Conservation (phyloP, 2,329 filamentous ascomycete genomes). For the Cladosporium oxysporum region DNA sequence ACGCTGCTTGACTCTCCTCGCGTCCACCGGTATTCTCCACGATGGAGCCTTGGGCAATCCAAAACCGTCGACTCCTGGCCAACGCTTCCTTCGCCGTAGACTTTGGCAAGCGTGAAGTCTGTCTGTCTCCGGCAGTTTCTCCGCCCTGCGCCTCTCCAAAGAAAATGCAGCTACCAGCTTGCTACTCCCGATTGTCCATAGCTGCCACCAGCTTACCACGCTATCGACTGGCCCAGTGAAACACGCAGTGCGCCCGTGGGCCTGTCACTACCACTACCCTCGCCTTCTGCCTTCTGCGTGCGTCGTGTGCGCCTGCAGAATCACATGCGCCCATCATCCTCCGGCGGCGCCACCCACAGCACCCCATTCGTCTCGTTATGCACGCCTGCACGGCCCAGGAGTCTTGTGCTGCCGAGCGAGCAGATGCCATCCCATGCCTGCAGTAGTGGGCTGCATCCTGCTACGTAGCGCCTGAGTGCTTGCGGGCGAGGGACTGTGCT, state of each 20-base stretch:
- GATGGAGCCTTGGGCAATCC: neutral
- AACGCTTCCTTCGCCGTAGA: neutral
- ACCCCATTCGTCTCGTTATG: neutral
- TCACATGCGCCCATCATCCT: slow-evolving; percentile 7
- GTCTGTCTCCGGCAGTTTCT: neutral
- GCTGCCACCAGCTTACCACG: neutral
- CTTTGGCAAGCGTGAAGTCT: neutral
- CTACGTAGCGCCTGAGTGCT: neutral
- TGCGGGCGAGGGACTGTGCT: neutral
- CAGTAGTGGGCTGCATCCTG: neutral
- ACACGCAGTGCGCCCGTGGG: neutral
- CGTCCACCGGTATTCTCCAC: neutral
- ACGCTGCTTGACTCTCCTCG: neutral
- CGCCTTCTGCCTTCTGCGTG: neutral
- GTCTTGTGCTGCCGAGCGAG: slow-evolving; percentile 11
- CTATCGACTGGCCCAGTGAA: neutral
- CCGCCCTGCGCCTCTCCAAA: neutral
- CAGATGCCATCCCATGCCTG: slow-evolving; percentile 2
- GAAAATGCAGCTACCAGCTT: neutral
- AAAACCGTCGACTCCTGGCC: neutral
- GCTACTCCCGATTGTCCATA: neutral
- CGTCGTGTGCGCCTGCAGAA: slow-evolving; percentile 4
- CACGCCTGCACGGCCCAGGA: slow-evolving; percentile 3
- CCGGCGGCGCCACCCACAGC: neutral
- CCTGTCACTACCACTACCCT: neutral